Percentiles rank a stretch among this genome's conserved stretches.
Evolutionary conservation across 1,284 basidiomycete genomes (phyloP).

Genomic region (Earliella scabrosa): DNA sequence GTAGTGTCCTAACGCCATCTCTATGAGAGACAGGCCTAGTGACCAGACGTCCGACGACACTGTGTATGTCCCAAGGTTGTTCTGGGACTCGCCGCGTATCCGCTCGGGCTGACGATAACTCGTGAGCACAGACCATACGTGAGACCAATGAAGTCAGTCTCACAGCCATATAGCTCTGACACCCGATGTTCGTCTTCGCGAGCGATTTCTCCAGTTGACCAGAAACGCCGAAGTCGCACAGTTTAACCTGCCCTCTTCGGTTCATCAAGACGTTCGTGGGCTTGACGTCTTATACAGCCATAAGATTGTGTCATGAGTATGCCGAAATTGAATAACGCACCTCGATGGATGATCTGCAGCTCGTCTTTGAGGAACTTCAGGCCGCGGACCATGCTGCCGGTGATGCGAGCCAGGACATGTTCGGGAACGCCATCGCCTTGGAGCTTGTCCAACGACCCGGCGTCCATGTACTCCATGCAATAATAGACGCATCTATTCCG

Average conservation of each 20-base stretch:
- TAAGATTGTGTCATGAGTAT: not conserved
- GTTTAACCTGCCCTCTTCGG: conserved; percentile 86
- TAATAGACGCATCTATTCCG: conserved; percentile 73
- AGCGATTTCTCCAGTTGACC: conserved; percentile 96
- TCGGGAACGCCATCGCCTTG: conserved; percentile 78
- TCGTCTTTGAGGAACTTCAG: conserved; percentile 96
- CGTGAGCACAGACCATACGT: not conserved
- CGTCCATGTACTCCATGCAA: conserved; percentile 99
- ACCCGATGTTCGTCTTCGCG: conserved; percentile 98
- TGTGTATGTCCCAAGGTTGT: conserved; percentile 88
- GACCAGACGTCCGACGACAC: conserved; percentile 99
- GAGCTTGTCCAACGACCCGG: conserved; percentile 90
- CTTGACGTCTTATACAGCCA: conserved; percentile 76
- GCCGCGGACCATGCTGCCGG: conserved; percentile 85
- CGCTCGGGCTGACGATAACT: conserved; percentile 76
- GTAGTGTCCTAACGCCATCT: conserved; percentile 91
- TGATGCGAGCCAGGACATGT: conserved; percentile 85
- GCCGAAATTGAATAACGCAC: conserved; percentile 42
- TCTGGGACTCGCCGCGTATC: conserved; percentile 92
- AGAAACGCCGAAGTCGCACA: conserved; percentile 98
- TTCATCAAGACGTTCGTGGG: conserved; percentile 97
- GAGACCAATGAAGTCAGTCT: conserved; percentile 35
- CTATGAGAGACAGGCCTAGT: conserved; percentile 94
- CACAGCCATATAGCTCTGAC: conserved; percentile 98
- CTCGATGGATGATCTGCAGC: conserved; percentile 95